A percentile compares a stretch with the other conserved stretches of the same genome.
Evolutionary conservation across 2,329 filamentous ascomycete species (phyloP).

Genomic region (Cercospora beticola): DNA sequence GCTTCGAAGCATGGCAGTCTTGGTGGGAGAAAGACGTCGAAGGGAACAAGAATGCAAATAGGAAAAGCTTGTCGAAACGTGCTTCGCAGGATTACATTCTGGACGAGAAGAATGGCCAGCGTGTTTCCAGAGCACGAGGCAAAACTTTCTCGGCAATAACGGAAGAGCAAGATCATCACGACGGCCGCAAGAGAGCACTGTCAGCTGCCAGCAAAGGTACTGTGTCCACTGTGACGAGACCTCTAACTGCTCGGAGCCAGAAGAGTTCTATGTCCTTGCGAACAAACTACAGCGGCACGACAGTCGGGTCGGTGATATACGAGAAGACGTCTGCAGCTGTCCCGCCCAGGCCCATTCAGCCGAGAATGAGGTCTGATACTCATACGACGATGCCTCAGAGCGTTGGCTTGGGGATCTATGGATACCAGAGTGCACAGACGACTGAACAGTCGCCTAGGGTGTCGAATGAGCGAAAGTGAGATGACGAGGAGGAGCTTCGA

Average conservation of each 20-base stretch:
- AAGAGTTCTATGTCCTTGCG: neutral
- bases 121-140: neutral
- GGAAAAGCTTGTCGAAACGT: neutral
- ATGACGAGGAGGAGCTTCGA: neutral
- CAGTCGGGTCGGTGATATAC: neutral
- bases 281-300: neutral
- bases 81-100: neutral
- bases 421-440: neutral
- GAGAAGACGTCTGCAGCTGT: neutral
- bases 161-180: neutral
- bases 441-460: neutral
- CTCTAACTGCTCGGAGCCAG: neutral
- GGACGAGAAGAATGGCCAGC: neutral
- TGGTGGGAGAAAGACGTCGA: conserved; percentile 19
- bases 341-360: neutral
- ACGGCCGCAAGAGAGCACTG: neutral
- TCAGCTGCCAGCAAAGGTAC: neutral
- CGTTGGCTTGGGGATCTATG: neutral
- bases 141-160: neutral
- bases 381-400: neutral
- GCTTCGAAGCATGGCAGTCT: conserved; percentile 16
- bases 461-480: neutral
- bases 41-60: neutral
- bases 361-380: neutral
- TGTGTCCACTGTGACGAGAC: neutral